Conservation (phyloP, 176 grass and related monocot species). For the Eleusine coracana region DNA sequence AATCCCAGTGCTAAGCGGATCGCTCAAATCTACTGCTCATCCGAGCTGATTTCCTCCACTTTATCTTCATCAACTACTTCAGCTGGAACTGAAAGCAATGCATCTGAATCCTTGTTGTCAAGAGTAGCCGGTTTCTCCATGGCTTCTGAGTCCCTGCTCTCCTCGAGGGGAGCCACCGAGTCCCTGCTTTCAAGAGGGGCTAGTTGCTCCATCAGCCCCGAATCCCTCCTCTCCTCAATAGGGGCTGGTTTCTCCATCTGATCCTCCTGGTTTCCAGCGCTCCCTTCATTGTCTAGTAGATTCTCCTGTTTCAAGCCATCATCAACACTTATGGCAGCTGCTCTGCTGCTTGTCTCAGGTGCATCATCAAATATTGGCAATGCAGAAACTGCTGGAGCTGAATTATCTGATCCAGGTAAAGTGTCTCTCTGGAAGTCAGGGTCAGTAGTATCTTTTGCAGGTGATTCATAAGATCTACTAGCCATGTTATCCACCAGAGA, state of each 20-base stretch:
- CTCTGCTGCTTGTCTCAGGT: constrained; percentile 40
- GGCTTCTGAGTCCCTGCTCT: constrained; percentile 16
- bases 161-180: constrained; percentile 11
- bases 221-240: constrained; percentile 35
- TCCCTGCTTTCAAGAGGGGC: constrained; percentile 20
- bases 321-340: constrained; percentile 11
- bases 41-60: constrained; percentile 44
- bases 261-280: constrained; percentile 16
- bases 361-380: constrained; percentile 36
- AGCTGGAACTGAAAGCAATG: constrained; percentile 16
- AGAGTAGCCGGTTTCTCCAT: constrained; percentile 31
- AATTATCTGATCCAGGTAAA: constrained; percentile 30
- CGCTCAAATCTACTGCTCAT: constrained; percentile 41
- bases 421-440: neutral
- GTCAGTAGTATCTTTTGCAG: constrained; percentile 20
- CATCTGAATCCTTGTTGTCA: constrained; percentile 35
- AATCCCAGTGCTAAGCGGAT: constrained; percentile 47
- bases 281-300: neutral
- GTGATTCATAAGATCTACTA: constrained; percentile 20
- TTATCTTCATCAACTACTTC: constrained; percentile 29
- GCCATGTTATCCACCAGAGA: constrained; percentile 21
- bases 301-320: constrained; percentile 32
- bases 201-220: constrained; percentile 15
- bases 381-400: constrained; percentile 28
- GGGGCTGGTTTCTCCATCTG: constrained; percentile 24